Base-by-base conservation (phyloP, 164 flowering plant species). In the Santalum album region DNA sequence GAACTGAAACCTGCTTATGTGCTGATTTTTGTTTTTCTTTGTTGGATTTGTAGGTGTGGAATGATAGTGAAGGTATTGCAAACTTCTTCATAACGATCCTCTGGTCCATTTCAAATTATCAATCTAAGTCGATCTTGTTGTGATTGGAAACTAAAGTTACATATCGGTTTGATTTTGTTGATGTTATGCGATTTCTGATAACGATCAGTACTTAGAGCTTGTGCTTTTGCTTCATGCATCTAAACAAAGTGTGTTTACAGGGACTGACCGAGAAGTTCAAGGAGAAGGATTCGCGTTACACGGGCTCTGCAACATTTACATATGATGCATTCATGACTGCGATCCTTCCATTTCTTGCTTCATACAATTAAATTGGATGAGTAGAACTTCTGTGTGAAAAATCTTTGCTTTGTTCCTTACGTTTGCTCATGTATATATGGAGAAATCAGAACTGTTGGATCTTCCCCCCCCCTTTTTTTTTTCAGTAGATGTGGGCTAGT, bases 201-300 rank as follows among this genome's bases (percentile, higher is more conserved):
- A n/a, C n/a, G n/a, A n/a, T n/a, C n/a, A n/a, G n/a, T n/a, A n/a
- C n/a, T n/a, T n/a, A n/a, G n/a, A n/a, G n/a, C n/a, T n/a, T n/a
- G n/a, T n/a, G n/a, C n/a, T n/a, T n/a, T n/a, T n/a, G n/a, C n/a
- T 48, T 12, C 25, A 23, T 26, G 21, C 14, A 16, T 49, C 44
- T 36, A 11, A 21, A 32, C 1, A 40, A 43, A 6, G 14, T 40
- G 6, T 58, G 7, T 10, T 55, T 72, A 22, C 84, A 87, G 92
- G 96, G 91, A 17, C 63, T 88, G 63, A 85, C 96, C 1, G 90
- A 83, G 22, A 85, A 80, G 51, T 88, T 88, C 66, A 88, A 85
- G 74, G 84, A 85, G 78, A 81, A 83, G 65, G 96, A 88, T 65
- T 14, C 65, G 12, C 69, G 62, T 2, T 77, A 72, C 56, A 71